Evolutionary conservation across 768 basidiomycete species (phyloP).

Genomic region (Panaeolus cyanescens): DNA sequence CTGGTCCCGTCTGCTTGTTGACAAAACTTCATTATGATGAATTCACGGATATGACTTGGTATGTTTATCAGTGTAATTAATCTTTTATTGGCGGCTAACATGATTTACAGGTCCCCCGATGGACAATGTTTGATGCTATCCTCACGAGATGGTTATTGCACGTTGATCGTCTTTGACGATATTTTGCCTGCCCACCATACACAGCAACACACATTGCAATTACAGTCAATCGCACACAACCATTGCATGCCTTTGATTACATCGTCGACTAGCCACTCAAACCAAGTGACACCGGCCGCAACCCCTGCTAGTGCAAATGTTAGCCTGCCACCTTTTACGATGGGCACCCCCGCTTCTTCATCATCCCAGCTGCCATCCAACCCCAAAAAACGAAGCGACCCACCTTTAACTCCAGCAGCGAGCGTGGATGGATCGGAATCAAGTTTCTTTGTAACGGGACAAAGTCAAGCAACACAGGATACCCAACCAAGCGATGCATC

Average conservation of each 20-base stretch:
- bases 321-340: conserved; percentile 26
- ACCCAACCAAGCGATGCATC: conserved; percentile 21
- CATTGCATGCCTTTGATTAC: conserved; percentile 68
- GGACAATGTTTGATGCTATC: conserved; percentile 91
- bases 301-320: conserved; percentile 35
- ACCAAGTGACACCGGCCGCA: conserved; percentile 35
- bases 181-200: conserved; percentile 85
- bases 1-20: conserved; percentile 86
- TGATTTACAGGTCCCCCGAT: conserved; percentile 80
- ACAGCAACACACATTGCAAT: conserved; percentile 88
- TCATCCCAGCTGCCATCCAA: conserved; percentile 18
- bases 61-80: conserved; percentile 24
- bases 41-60: conserved; percentile 98
- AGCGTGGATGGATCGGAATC: conserved; percentile 47
- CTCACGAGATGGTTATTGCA: conserved; percentile 96
- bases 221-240: conserved; percentile 88
- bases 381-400: conserved; percentile 42
- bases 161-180: conserved; percentile 93
- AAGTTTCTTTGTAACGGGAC: conserved; percentile 1
- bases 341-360: conserved; percentile 14
- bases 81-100: conserved; percentile 3
- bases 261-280: conserved; percentile 25
- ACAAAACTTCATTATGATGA: conserved; percentile 97
- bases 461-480: conserved; percentile 7
- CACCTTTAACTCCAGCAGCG: conserved; percentile 49